These are phyloP conservation scores for Dorcoceras hygrometricum DNA, from an alignment of 257 asterid genomes.

Conservation along the genomic window DNA sequence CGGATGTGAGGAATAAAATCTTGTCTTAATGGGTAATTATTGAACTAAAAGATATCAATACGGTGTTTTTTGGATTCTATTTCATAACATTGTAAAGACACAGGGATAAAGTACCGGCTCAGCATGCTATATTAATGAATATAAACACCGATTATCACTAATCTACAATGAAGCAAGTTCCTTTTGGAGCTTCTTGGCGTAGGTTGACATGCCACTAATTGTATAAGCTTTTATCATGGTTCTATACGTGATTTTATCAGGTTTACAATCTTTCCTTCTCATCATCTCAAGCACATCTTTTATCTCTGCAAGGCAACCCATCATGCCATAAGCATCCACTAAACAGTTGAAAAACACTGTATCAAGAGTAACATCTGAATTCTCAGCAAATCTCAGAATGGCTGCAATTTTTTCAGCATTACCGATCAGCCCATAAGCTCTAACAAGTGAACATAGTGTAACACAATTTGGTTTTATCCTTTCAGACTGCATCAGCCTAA, in stretches of 20 bases:
- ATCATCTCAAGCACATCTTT: slow-evolving; percentile 75
- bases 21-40: too few relatives aligned
- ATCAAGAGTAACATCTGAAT: slow-evolving; percentile 74
- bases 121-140: not conserved
- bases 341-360: slow-evolving; percentile 79
- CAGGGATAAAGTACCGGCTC: too few relatives aligned
- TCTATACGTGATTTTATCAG: slow-evolving; percentile 73
- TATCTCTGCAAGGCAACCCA: slow-evolving; percentile 86
- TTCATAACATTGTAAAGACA: too few relatives aligned
- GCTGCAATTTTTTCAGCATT: slow-evolving; percentile 57
- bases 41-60: too few relatives aligned
- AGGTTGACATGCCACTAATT: slow-evolving; percentile 51
- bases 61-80: too few relatives aligned
- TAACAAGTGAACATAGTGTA: slow-evolving; percentile 76
- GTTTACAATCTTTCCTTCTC: slow-evolving; percentile 64
- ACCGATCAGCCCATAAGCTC: slow-evolving; percentile 74
- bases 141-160: not conserved
- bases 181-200: slow-evolving; percentile 57
- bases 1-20: too few relatives aligned
- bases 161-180: slow-evolving; percentile 50
- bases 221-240: slow-evolving; percentile 76
- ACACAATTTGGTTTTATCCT: slow-evolving; percentile 70
- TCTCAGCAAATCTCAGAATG: slow-evolving; percentile 55
- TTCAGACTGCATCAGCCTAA: slow-evolving; percentile 91
- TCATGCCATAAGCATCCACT: slow-evolving; percentile 80